Evolutionary conservation across 2,329 filamentous ascomycete genomes (phyloP), one percentile per base, ranked within the genome.

Genomic region (Cladorrhinum sp.): DNA sequence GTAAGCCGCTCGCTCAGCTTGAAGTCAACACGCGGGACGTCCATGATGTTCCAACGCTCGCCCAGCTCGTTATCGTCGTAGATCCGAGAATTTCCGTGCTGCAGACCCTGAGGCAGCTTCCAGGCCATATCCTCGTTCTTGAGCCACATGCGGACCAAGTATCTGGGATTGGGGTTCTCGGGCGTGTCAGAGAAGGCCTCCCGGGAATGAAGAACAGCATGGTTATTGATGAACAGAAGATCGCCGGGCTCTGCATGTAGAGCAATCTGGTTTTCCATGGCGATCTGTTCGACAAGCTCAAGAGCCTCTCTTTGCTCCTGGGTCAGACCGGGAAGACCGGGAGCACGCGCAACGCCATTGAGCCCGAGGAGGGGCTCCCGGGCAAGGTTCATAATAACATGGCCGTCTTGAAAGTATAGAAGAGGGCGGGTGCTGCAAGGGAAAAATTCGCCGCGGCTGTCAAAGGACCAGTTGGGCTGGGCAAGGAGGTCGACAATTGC

Each of bases 211-310:
- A 88, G 73, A 21, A 88, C 71, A 7, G 81, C 77, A 55, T 87
- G 76, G 72, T 87, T 88, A 76, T 87, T 87, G 73, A 87, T 81
- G 73, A 86, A 86, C 67, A 86, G 81, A 63, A 87, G 79, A 67
- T 87, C 85, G 24, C 84, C 84, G 0, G 80, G 75, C 64, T 78
- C 74, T 1, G 82, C 85, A 58, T 73, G 70, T 56, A 86, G 80
- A 62, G 81, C 78, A 16, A 86, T 73, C 71, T 84, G 77, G 2
- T 79, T 79, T 12, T 81, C 80, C 61, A 74, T 74, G 5, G 83
- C 83, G 56, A 86, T 77, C 20, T 72, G 72, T 71, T 87, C 82
- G 18, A 86, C 72, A n/a, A 78, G 74, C 62, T 86, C 79, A 14
- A 86, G 75, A 8, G 84, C 83, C 68, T 83, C 81, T 18, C 77